Evolutionary conservation across 2,329 filamentous ascomycete species (phyloP).

Genomic region (Penicillium italicum): DNA sequence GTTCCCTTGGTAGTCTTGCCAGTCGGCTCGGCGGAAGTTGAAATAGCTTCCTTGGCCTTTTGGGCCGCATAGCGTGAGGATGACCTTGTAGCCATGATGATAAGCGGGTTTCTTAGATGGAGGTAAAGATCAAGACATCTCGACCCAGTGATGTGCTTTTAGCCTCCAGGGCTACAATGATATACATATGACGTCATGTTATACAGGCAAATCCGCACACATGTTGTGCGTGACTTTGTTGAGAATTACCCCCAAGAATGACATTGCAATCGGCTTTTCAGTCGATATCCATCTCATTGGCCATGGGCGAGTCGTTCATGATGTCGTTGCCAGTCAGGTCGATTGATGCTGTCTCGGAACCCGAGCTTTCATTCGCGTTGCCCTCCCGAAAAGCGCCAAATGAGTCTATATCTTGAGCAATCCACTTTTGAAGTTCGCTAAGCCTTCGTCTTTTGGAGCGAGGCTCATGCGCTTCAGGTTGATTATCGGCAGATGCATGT

Average conservation of each 20-base stretch:
- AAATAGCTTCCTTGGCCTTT: constrained; percentile 44
- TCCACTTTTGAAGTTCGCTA: constrained; percentile 19
- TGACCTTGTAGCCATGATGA: constrained; percentile 34
- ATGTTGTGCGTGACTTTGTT: neutral
- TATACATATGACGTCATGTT: constrained; percentile 36
- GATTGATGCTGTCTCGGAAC: constrained; percentile 21
- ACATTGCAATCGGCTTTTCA: constrained; percentile 11
- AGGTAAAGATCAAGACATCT: neutral
- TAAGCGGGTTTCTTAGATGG: neutral
- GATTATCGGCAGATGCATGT: constrained; percentile 11
- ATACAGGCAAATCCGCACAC: neutral
- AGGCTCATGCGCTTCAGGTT: constrained; percentile 11
- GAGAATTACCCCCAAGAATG: neutral
- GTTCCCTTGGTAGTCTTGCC: constrained; percentile 28
- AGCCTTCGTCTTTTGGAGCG: constrained; percentile 28
- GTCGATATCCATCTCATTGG: constrained; percentile 38
- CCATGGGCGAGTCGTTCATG: constrained; percentile 9
- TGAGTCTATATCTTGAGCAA: constrained; percentile 4
- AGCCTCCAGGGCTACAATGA: constrained; percentile 9
- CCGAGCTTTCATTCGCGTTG: constrained; percentile 19
- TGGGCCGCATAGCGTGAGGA: constrained; percentile 44
- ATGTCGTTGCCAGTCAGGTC: constrained; percentile 18
- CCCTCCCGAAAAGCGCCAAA: constrained; percentile 19
- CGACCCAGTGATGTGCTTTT: too few relatives aligned
- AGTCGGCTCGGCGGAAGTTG: constrained; percentile 30